A percentile compares a stretch with the other conserved stretches of the same genome.
Conservation (phyloP, 2,329 filamentous ascomycete species). For the Neopestalotiopsis rosae region DNA sequence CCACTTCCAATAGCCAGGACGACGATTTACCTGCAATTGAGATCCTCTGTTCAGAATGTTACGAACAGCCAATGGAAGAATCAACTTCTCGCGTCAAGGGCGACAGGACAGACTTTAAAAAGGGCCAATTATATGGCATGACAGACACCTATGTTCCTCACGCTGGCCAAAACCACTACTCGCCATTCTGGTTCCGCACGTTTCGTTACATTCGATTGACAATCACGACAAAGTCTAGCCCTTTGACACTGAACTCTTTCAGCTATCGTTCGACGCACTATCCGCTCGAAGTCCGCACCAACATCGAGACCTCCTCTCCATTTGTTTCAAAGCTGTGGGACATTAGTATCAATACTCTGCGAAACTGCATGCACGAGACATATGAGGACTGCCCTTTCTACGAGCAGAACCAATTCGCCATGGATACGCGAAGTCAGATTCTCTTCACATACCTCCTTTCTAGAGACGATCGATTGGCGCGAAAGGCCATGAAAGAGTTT, state of each 20-base stretch:
- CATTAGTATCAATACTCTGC: slow-evolving; percentile 36
- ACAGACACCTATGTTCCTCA: slow-evolving; percentile 17
- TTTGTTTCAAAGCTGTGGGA: slow-evolving; percentile 33
- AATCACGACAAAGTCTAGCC: slow-evolving; percentile 14
- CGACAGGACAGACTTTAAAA: slow-evolving; percentile 20
- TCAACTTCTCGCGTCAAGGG: slow-evolving; percentile 20
- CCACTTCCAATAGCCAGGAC: slow-evolving; percentile 21
- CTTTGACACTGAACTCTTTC: slow-evolving; percentile 16
- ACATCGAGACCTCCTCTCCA: slow-evolving; percentile 8
- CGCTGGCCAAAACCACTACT: slow-evolving; percentile 19
- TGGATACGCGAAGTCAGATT: slow-evolving; percentile 30
- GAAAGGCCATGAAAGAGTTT: slow-evolving; percentile 39
- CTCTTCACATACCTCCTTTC: slow-evolving; percentile 40
- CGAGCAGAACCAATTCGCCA: slow-evolving; percentile 39
- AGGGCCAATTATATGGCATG: slow-evolving; percentile 20
- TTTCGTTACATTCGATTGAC: slow-evolving; percentile 24
- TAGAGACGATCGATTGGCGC: slow-evolving; percentile 36
- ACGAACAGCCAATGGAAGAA: slow-evolving; percentile 32
- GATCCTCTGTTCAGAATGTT: slow-evolving; percentile 39
- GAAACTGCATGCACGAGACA: slow-evolving; percentile 41
- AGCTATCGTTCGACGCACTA: slow-evolving; percentile 19
- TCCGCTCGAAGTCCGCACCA: slow-evolving; percentile 15
- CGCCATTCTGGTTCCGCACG: slow-evolving; percentile 25
- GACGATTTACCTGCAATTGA: slow-evolving; percentile 25
- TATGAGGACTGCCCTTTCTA: slow-evolving; percentile 43